Evolutionary conservation across 768 basidiomycete genomes (phyloP).

Genomic region (Leucosporidium scottii): DNA sequence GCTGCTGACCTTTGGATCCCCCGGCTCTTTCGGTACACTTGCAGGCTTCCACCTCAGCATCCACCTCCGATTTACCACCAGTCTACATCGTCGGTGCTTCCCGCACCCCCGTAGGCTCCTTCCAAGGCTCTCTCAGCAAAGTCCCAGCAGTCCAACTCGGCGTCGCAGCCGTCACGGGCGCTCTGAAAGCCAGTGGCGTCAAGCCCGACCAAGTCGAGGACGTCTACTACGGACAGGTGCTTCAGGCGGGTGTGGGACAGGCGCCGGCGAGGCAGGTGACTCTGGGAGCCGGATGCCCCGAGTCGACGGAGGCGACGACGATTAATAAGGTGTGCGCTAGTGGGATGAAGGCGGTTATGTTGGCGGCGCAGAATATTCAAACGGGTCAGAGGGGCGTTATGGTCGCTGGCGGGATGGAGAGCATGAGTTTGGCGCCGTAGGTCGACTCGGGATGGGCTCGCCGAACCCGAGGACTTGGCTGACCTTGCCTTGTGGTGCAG

Average conservation of each 20-base stretch:
- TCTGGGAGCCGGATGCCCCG: constrained; percentile 74
- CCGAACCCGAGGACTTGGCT: background rate
- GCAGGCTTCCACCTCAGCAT: too few species aligned
- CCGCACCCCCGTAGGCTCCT: constrained; percentile 86
- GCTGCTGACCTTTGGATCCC: constrained; percentile 17
- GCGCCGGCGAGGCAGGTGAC: constrained; percentile 96
- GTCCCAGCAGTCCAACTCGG: constrained; percentile 90
- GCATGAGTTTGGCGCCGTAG: constrained; percentile 98
- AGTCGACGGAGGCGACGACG: constrained; percentile 89
- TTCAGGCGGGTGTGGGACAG: constrained; percentile 95
- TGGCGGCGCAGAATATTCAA: constrained; percentile 84
- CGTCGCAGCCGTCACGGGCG: constrained; percentile 78
- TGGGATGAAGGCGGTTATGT: constrained; percentile 89
- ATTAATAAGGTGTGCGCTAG: constrained; percentile 96
- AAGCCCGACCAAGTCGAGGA: constrained; percentile 82
- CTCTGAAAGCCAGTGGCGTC: constrained; percentile 69
- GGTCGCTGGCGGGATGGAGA: constrained; percentile 96
- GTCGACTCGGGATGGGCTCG: constrained; percentile 42
- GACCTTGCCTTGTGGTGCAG: constrained; percentile 31
- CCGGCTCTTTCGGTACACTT: background rate
- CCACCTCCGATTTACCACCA: constrained; percentile 20
- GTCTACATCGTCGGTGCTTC: constrained; percentile 35
- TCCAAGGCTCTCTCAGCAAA: constrained; percentile 81
- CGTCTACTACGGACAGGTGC: constrained; percentile 93
- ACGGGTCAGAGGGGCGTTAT: constrained; percentile 78